These are phyloP conservation scores for Mycena rosella DNA, from an alignment of 768 basidiomycete genomes.

Conservation along the genomic window DNA sequence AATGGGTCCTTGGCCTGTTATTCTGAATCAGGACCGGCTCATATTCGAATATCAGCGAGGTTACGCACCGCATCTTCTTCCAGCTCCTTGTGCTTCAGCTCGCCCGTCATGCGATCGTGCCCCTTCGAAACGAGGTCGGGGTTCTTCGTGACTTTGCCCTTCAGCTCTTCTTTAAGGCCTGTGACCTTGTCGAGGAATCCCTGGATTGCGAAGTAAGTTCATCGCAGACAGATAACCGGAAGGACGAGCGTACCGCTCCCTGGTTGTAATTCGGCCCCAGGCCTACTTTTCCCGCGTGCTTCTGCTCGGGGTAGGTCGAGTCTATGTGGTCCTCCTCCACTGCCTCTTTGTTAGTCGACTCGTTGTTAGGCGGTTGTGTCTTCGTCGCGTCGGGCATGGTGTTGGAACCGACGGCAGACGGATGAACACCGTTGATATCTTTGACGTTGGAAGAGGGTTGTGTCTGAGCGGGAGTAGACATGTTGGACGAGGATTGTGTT, in stretches of 20 bases:
- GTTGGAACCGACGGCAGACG: slow-evolving; percentile 36
- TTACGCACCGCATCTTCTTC: slow-evolving; percentile 41
- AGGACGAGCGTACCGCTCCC: slow-evolving; percentile 46
- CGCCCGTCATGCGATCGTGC: slow-evolving; percentile 48
- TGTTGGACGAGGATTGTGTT: slow-evolving; percentile 20
- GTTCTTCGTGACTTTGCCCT: slow-evolving; percentile 50
- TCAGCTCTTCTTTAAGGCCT: slow-evolving; percentile 50
- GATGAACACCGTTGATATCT: slow-evolving; percentile 32
- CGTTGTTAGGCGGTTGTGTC: slow-evolving; percentile 9
- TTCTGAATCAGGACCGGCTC: not conserved
- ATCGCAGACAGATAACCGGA: not conserved
- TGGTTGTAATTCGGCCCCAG: slow-evolving; percentile 56
- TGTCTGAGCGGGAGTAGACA: slow-evolving; percentile 24
- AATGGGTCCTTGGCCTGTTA: slow-evolving; percentile 37
- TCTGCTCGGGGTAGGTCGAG: slow-evolving; percentile 54
- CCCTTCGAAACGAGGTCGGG: slow-evolving; percentile 45
- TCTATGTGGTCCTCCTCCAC: slow-evolving; percentile 17
- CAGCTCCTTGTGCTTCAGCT: slow-evolving; percentile 46
- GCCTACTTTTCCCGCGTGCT: slow-evolving; percentile 59
- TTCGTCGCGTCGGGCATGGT: slow-evolving; percentile 31
- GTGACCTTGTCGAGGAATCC: slow-evolving; percentile 48
- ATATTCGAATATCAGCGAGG: not conserved
- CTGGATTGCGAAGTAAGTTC: slow-evolving; percentile 32
- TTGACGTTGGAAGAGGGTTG: slow-evolving; percentile 22
- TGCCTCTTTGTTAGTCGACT: slow-evolving; percentile 7